These are phyloP conservation scores for Candida arabinofermentans DNA, from an alignment of 805 yeast genomes.

Conservation along the genomic window DNA sequence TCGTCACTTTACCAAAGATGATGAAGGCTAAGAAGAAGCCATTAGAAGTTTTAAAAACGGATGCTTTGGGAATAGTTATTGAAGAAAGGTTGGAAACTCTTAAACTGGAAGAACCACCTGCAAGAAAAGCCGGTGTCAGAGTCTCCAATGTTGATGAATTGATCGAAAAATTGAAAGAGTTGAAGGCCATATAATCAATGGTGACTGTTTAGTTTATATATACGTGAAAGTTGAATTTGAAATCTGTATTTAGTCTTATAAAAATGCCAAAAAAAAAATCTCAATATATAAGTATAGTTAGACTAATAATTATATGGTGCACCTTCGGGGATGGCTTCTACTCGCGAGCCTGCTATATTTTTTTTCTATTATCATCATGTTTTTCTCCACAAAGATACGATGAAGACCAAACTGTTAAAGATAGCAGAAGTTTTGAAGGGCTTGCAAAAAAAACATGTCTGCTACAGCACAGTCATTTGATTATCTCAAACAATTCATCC, in stretches of 20 bases:
- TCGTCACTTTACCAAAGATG: conserved; percentile 91
- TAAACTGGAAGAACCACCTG: conserved; percentile 81
- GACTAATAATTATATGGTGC: too few relatives aligned
- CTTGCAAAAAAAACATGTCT: too few relatives aligned
- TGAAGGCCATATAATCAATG: conserved; percentile 53
- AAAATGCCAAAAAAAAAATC: too few relatives aligned
- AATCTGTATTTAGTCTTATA: too few relatives aligned
- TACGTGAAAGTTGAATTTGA: too few relatives aligned
- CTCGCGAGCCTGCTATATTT: too few relatives aligned
- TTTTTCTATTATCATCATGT: too few relatives aligned
- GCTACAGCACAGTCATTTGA: conserved; percentile 16
- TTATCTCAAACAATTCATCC: conserved; percentile 30
- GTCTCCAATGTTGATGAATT: conserved; percentile 82
- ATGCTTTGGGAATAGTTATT: conserved; percentile 68
- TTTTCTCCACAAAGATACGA: too few relatives aligned
- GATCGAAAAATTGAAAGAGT: conserved; percentile 69
- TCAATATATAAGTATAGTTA: too few relatives aligned
- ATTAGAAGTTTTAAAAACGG: conserved; percentile 57
- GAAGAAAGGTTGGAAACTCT: conserved; percentile 62
- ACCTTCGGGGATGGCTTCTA: too few relatives aligned
- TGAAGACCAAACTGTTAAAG: too few relatives aligned
- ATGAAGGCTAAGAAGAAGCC: conserved; percentile 99
- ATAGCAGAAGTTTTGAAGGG: too few relatives aligned
- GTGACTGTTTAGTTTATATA: neutral
- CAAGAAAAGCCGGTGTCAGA: conserved; percentile 75